These are phyloP conservation scores for Fusarium nygamai DNA, from an alignment of 2,329 filamentous ascomycete species.

Conservation along the genomic window DNA sequence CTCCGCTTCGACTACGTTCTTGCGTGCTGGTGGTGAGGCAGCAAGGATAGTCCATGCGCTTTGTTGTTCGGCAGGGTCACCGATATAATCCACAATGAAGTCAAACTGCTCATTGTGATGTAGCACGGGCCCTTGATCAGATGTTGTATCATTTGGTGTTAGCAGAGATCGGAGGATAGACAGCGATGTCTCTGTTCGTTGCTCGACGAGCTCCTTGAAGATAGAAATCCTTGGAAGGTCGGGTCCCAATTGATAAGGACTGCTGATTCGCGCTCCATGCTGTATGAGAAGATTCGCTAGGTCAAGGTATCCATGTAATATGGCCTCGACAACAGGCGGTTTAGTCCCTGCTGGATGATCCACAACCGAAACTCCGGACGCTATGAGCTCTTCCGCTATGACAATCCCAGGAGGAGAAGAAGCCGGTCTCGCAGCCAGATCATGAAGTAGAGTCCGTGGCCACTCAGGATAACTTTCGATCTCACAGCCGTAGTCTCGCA, in stretches of 20 bases:
- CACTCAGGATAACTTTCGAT: not conserved
- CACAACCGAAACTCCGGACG: rapidly evolving
- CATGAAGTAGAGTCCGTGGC: not conserved
- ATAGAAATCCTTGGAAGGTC: not conserved
- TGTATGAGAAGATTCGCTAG: not conserved
- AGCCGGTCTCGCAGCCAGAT: not conserved
- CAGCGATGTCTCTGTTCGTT: not conserved
- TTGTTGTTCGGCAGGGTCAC: not conserved
- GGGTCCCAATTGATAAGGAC: not conserved
- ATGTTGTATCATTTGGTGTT: rapidly evolving
- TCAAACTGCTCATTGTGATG: not conserved
- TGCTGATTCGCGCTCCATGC: not conserved
- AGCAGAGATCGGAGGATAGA: not conserved
- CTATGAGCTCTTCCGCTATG: not conserved
- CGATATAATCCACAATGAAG: not conserved
- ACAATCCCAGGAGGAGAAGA: not conserved
- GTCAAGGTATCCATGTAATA: not conserved
- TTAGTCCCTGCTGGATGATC: not conserved
- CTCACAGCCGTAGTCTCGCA: not conserved
- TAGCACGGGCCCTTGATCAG: rapidly evolving
- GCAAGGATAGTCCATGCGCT: not conserved
- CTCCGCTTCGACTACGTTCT: not conserved
- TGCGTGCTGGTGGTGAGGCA: not conserved
- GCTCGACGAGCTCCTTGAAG: not conserved
- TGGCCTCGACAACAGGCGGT: not conserved